Evolutionary conservation across 83 land plant species (phyloP).

Genomic region (Picea abies): DNA sequence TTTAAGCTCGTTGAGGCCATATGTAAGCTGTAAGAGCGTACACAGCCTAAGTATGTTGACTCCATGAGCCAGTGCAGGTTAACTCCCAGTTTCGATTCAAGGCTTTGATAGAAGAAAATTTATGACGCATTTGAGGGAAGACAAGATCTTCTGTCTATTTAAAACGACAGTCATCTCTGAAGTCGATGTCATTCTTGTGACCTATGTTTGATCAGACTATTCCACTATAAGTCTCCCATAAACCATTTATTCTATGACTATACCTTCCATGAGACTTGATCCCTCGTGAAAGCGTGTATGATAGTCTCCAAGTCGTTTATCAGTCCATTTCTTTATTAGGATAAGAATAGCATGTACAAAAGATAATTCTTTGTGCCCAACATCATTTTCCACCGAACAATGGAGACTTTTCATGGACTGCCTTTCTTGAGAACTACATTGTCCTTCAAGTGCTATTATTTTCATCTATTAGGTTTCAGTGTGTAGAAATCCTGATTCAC

Average conservation of each 20-base stretch:
- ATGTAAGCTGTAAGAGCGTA: no score
- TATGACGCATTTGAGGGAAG: conserved; percentile 45
- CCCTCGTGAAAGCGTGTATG: conserved; percentile 68
- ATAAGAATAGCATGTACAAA: conserved; percentile 61
- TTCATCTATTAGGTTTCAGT: conserved; percentile 57
- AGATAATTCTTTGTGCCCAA: conserved; percentile 31
- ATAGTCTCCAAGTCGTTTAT: conserved; percentile 69
- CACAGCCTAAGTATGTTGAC: no score
- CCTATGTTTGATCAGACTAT: conserved; percentile 64
- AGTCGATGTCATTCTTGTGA: conserved; percentile 22
- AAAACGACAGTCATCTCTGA: conserved; percentile 35
- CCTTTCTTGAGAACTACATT: conserved; percentile 75
- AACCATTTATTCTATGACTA: conserved; percentile 54
- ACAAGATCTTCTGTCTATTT: conserved; percentile 69
- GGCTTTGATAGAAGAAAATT: no score
- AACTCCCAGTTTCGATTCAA: no score
- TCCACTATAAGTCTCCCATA: conserved; percentile 59
- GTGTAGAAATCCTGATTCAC: conserved; percentile 50
- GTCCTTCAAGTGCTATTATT: conserved; percentile 72
- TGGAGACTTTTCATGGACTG: conserved; percentile 61
- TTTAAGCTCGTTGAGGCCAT: no score
- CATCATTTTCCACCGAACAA: conserved; percentile 40
- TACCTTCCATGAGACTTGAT: conserved; percentile 46
- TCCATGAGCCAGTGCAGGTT: no score
- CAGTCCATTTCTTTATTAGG: conserved; percentile 69